Conservation (phyloP, 345 rosid genomes). For the Pelargonium nanum region DNA sequence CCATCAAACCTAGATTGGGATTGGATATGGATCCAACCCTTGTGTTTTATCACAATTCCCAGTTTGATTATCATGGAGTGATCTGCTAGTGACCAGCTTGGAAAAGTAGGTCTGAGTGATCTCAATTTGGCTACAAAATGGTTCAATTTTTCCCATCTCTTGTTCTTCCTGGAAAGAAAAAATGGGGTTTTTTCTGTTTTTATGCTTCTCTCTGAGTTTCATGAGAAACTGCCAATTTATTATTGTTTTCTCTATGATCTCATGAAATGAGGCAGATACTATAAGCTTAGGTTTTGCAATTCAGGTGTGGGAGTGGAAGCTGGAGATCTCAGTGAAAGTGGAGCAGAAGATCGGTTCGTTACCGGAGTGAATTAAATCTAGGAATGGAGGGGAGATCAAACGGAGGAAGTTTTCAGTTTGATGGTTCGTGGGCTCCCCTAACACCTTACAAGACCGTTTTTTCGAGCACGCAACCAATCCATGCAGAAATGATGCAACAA, state of each 20-base stretch:
- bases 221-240: conserved; percentile 1
- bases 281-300: no score
- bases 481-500: conserved; percentile 16
- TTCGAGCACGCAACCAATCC: conserved; percentile 21
- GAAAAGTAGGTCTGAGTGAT: background rate
- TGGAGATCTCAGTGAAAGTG: background rate
- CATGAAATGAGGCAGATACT: no score
- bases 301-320: no score
- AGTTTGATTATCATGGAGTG: background rate
- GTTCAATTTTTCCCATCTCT: no score
- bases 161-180: background rate
- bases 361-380: no score
- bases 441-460: conserved; percentile 38
- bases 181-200: background rate
- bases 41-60: no score
- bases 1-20: no score
- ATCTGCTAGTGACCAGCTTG: no score
- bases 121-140: no score
- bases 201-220: background rate
- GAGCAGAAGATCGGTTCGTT: background rate
- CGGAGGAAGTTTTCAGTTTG: conserved; percentile 18
- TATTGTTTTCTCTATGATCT: background rate
- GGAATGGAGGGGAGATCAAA: conserved; percentile 19
- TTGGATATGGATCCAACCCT: no score
- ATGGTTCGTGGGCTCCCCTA: conserved; percentile 38